These are phyloP conservation scores for Oryza longistaminata DNA, from an alignment of 176 grass and related monocot species.

Conservation along the genomic window DNA sequence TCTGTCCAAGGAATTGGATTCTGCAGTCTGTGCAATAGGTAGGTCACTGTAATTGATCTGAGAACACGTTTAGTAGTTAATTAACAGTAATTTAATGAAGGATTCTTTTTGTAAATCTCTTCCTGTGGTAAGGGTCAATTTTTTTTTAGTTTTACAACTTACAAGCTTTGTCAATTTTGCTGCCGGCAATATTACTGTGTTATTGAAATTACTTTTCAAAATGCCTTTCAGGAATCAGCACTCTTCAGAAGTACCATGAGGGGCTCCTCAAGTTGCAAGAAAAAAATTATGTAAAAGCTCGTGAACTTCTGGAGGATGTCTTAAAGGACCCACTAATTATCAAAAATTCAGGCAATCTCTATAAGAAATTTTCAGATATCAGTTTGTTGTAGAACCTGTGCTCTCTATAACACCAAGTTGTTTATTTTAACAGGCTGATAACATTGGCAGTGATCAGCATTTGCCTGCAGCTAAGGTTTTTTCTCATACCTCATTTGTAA, in stretches of 20 bases:
- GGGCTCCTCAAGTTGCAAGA: conserved; percentile 83
- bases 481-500: conserved; percentile 22
- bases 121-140: neutral
- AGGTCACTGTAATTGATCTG: conserved; percentile 8
- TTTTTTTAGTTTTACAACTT: conserved; percentile 7
- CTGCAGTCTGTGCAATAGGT: neutral
- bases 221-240: conserved; percentile 74
- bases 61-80: conserved; percentile 3
- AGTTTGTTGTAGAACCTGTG: neutral
- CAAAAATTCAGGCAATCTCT: conserved; percentile 54
- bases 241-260: conserved; percentile 94
- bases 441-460: conserved; percentile 78
- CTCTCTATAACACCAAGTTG: conserved; percentile 16
- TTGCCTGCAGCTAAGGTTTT: conserved; percentile 85
- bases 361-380: conserved; percentile 20
- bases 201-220: conserved; percentile 21
- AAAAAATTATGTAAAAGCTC: conserved; percentile 72
- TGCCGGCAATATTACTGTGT: neutral
- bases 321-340: conserved; percentile 88
- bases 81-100: neutral
- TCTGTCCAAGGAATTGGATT: neutral
- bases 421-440: conserved; percentile 57
- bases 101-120: conserved; percentile 8
- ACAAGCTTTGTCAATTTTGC: neutral
- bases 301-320: conserved; percentile 82